Conservation (phyloP, 495 filamentous ascomycete genomes). For the Cudoniella acicularis region DNA sequence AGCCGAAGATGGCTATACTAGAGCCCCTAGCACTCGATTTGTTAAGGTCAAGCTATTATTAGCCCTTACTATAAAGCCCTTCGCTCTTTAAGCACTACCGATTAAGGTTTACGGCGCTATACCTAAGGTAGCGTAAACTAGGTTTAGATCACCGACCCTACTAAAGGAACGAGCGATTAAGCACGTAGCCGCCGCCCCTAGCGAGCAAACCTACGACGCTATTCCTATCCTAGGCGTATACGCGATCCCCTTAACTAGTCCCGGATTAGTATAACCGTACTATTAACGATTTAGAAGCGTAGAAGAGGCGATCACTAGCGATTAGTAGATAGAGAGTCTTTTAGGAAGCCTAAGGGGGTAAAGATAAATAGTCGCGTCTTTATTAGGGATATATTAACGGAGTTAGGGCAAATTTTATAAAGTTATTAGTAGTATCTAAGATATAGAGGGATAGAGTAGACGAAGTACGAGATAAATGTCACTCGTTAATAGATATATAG, state of each 20-base stretch:
- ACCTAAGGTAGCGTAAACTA: slow-evolving; percentile 33
- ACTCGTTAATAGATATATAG: too few species aligned
- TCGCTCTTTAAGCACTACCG: slow-evolving; percentile 82
- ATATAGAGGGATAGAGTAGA: too few species aligned
- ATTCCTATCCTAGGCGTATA: slow-evolving; percentile 68
- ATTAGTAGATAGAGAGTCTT: slow-evolving; percentile 34
- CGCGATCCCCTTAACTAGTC: slow-evolving; percentile 23
- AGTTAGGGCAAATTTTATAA: too few species aligned
- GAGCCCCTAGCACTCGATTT: slow-evolving; percentile 37
- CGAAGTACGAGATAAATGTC: too few species aligned
- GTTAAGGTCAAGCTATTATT: slow-evolving; percentile 43
- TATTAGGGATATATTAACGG: too few species aligned
- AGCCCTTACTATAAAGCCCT: slow-evolving; percentile 50
- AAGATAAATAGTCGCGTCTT: too few species aligned
- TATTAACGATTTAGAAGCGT: slow-evolving; percentile 23
- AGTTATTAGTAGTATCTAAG: too few species aligned
- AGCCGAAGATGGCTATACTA: slow-evolving; percentile 45
- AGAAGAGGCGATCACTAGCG: slow-evolving; percentile 36
- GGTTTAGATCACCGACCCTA: slow-evolving; percentile 23
- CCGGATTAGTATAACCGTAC: too few species aligned
- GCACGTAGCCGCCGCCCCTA: slow-evolving; percentile 51
- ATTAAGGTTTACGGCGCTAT: too few species aligned
- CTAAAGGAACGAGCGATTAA: slow-evolving; percentile 30
- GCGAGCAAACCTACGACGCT: slow-evolving; percentile 62
- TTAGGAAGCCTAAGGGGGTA: too few species aligned